Evolutionary conservation across 148 eudicot species (phyloP), one percentile per base, ranked within the genome.

Genomic region (Dianthus caryophyllus): DNA sequence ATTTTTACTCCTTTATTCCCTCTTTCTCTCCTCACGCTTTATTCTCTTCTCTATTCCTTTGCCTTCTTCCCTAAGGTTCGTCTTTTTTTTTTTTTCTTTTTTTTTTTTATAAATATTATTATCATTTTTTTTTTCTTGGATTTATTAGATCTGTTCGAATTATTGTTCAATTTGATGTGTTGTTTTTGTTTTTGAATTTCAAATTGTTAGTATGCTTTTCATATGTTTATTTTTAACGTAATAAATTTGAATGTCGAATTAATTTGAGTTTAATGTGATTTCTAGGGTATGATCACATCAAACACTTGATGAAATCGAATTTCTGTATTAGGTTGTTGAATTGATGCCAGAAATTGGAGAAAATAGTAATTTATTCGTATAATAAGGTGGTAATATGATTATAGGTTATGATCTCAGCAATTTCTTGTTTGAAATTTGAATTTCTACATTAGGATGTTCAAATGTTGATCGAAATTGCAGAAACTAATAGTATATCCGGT

Each of bases 41-140:
- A 29, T 38, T 65, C 62, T 59, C 33, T 49, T 33, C 15, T 64
- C 21, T 64, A 48, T 56, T 68, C 52, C 63, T 67, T 30, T 36
- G 15, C 58, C 49, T 67, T 50, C 64, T 31, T 59, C 41, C 25
- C 11, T 70, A 61, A 74, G 77, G 77, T 74, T 74, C 43, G 62
- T 73, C 61, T 51, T 61, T 27, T 25, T 2, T 2, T 4, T 18
- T 49, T n/a, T n/a, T 47, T 13, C 20, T 0, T 7, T 47, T 14
- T n/a, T 17, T 25, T 68, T 55, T 52, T 31, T n/a, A 16, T 46
- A 27, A 22, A 54, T 53, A 44, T 47, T 63, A n/a, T 9, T 39
- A 20, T 0, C n/a, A 10, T 55, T 31, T 22, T 30, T 48, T 51
- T 26, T 14, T 63, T 60, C 17, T 66, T 16, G 22, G 51, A 11